Percentiles rank a stretch among this genome's conserved stretches.
Evolutionary conservation across 1,284 basidiomycete genomes (phyloP).

Genomic region (Coniferiporia sulphurascens): DNA sequence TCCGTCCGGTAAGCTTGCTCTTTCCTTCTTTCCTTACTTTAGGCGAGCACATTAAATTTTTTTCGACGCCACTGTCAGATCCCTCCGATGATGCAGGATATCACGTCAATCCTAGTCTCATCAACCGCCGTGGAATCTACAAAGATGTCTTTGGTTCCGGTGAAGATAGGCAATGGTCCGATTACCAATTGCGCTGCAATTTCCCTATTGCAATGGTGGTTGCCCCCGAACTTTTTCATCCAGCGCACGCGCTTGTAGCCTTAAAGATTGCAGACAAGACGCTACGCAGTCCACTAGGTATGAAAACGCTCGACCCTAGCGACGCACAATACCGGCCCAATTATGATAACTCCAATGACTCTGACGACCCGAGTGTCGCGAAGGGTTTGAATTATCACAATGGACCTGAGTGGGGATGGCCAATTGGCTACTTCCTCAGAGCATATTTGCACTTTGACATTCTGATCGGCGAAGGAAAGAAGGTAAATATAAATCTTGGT

Average conservation of each 20-base stretch:
- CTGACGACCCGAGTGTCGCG: slow-evolving; percentile 72
- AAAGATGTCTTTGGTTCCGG: slow-evolving; percentile 96
- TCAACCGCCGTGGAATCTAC: slow-evolving; percentile 94
- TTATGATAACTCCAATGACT: slow-evolving; percentile 92
- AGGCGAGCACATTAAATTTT: background rate
- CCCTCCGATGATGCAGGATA: slow-evolving; percentile 70
- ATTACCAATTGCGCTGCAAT: slow-evolving; percentile 93
- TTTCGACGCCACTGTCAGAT: slow-evolving; percentile 41
- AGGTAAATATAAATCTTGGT: slow-evolving; percentile 41
- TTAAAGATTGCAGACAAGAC: slow-evolving; percentile 73
- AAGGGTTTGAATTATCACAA: slow-evolving; percentile 91
- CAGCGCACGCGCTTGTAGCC: slow-evolving; percentile 72
- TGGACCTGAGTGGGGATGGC: slow-evolving; percentile 93
- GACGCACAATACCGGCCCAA: slow-evolving; percentile 85
- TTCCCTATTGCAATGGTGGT: slow-evolving; percentile 97
- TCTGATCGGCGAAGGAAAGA: slow-evolving; percentile 51
- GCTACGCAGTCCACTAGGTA: slow-evolving; percentile 81
- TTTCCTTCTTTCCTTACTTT: background rate
- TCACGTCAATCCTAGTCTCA: slow-evolving; percentile 62
- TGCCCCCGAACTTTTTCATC: slow-evolving; percentile 92
- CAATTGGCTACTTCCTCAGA: slow-evolving; percentile 90
- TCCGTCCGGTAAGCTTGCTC: slow-evolving; percentile 57
- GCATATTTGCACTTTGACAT: slow-evolving; percentile 88
- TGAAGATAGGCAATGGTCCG: slow-evolving; percentile 84
- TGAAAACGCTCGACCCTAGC: slow-evolving; percentile 86